Percentiles rank a stretch among this genome's conserved stretches.
Conservation (phyloP, 768 basidiomycete genomes). For the Termitomyces heimii region DNA sequence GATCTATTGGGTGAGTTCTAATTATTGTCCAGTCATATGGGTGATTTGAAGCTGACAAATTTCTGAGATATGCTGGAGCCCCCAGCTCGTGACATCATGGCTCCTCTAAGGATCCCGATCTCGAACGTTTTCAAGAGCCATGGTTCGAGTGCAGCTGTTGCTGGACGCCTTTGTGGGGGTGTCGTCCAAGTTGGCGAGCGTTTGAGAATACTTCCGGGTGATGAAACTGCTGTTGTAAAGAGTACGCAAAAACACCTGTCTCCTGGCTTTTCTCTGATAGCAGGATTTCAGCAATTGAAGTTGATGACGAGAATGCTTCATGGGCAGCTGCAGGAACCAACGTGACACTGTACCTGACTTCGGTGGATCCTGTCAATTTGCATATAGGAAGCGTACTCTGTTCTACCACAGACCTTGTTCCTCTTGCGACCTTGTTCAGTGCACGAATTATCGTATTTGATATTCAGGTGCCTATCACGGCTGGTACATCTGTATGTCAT, state of each 20-base stretch:
- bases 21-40: not conserved
- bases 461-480: conserved; percentile 80
- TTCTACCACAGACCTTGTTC: conserved; percentile 62
- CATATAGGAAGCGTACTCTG: conserved; percentile 89
- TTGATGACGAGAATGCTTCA: conserved; percentile 67
- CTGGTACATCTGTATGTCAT: conserved; percentile 69
- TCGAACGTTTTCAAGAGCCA: conserved; percentile 94
- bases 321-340: conserved; percentile 93
- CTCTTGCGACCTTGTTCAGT: conserved; percentile 69
- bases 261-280: not conserved
- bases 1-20: conserved; percentile 65
- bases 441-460: conserved; percentile 95
- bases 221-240: conserved; percentile 80
- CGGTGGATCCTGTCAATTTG: conserved; percentile 82
- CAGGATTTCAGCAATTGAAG: conserved; percentile 65
- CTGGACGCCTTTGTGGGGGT: conserved; percentile 82
- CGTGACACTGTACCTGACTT: conserved; percentile 76
- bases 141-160: conserved; percentile 69
- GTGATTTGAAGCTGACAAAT: not conserved
- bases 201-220: conserved; percentile 83
- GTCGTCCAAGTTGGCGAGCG: conserved; percentile 90
- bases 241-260: conserved; percentile 29
- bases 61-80: conserved; percentile 71
- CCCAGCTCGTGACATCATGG: conserved; percentile 67
- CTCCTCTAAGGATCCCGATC: conserved; percentile 81